These are phyloP conservation scores for Aspergillus luchuensis DNA, from an alignment of 2,329 filamentous ascomycete species.

Conservation along the genomic window DNA sequence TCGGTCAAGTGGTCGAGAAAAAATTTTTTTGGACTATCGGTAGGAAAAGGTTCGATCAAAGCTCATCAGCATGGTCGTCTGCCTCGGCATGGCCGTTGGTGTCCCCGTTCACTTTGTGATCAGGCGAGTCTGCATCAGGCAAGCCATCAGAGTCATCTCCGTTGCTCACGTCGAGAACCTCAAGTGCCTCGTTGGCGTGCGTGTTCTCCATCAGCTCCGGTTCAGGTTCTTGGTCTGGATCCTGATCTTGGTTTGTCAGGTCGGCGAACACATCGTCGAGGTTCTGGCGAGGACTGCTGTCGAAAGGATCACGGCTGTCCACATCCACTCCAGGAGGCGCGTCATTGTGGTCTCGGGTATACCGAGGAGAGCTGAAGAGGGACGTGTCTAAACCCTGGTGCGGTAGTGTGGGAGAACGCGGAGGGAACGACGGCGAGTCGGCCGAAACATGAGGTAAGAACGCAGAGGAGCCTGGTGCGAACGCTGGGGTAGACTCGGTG, in stretches of 20 bases:
- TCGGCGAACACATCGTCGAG: constrained; percentile 51
- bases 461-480: constrained; percentile 37
- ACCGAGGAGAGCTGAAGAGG: constrained; percentile 47
- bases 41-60: constrained; percentile 6
- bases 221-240: constrained; percentile 30
- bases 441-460: constrained; percentile 40
- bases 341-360: constrained; percentile 38
- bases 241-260: constrained; percentile 48
- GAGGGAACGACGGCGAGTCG: constrained; percentile 43
- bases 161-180: constrained; percentile 45
- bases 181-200: constrained; percentile 51
- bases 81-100: constrained; percentile 24
- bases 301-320: constrained; percentile 35
- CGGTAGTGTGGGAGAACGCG: constrained; percentile 42
- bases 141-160: constrained; percentile 35
- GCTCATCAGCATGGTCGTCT: constrained; percentile 10
- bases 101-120: constrained; percentile 25
- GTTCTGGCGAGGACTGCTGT: constrained; percentile 44
- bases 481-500: constrained; percentile 41
- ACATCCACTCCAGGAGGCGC: constrained; percentile 35
- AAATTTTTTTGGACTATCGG: neutral
- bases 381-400: constrained; percentile 40
- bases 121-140: constrained; percentile 27
- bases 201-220: constrained; percentile 45
- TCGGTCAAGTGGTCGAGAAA: neutral